A percentile compares a stretch with the other conserved stretches of the same genome.
These are phyloP conservation scores for Eucalyptus victrix DNA, from an alignment of 345 rosid genomes.

Conservation along the genomic window DNA sequence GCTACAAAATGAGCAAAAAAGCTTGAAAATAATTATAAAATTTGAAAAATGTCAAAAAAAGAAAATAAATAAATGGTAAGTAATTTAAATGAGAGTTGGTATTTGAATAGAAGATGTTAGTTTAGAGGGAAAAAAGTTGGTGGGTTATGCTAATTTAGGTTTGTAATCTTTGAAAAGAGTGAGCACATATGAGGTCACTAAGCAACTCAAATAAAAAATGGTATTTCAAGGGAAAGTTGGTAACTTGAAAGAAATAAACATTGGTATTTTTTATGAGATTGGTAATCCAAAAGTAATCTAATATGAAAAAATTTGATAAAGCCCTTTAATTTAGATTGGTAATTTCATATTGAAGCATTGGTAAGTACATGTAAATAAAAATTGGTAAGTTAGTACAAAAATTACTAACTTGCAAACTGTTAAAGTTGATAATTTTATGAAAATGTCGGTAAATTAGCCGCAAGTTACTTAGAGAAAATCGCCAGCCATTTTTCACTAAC, in stretches of 20 bases:
- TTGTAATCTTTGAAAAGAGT: background rate
- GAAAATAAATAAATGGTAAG: background rate
- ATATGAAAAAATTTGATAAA: background rate
- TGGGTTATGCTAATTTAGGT: background rate
- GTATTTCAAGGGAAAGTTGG: background rate
- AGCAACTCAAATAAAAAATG: background rate
- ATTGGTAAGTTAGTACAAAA: background rate
- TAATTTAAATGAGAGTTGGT: background rate
- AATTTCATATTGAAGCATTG: background rate
- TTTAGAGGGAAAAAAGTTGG: background rate
- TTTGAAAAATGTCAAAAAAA: background rate
- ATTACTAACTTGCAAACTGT: background rate
- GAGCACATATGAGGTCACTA: background rate
- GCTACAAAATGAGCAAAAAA: background rate
- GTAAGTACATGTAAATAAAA: background rate
- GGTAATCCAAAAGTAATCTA: background rate
- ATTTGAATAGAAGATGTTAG: background rate
- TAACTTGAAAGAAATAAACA: background rate
- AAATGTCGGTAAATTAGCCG: background rate
- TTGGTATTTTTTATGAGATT: background rate
- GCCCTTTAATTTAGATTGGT: background rate
- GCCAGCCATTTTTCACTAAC: background rate
- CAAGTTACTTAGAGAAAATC: background rate
- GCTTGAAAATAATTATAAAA: background rate
- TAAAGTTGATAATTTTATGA: background rate